Evolutionary conservation across 2,329 filamentous ascomycete genomes (phyloP).

Genomic region (Emergomyces pasteurianus): DNA sequence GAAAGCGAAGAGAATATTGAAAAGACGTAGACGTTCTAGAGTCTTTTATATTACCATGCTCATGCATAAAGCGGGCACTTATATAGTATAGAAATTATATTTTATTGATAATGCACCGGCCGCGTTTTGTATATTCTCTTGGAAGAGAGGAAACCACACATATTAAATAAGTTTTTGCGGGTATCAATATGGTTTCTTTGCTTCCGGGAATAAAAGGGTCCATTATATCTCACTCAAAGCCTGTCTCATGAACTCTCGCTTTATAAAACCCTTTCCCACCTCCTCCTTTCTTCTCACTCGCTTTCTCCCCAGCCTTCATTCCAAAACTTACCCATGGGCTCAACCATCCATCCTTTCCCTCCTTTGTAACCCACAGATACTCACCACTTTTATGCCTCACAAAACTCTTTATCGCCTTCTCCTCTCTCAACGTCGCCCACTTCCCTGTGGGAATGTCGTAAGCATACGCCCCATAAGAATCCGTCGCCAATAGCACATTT

Average conservation of each 20-base stretch:
- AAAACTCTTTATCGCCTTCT: constrained; percentile 10
- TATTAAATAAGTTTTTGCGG: neutral
- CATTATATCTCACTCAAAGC: constrained; percentile 4
- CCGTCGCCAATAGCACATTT: constrained; percentile 10
- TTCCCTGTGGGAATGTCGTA: constrained; percentile 9
- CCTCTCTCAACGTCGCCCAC: constrained; percentile 6
- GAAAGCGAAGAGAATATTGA: neutral
- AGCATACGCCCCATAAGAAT: constrained; percentile 10
- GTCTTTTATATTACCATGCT: neutral
- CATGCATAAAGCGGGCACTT: neutral
- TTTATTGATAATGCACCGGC: neutral
- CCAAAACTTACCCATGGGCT: constrained; percentile 13
- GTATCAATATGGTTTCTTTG: neutral
- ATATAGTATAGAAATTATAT: neutral
- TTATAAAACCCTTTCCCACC: constrained; percentile 12
- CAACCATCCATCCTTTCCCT: constrained; percentile 10
- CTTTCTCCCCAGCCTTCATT: neutral
- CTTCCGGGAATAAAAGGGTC: neutral
- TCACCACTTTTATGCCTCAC: constrained; percentile 10
- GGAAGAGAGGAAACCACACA: neutral
- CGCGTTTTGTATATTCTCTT: neutral
- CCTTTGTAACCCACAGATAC: constrained; percentile 10
- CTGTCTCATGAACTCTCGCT: constrained; percentile 10
- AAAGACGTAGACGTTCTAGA: neutral
- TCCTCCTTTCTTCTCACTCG: constrained; percentile 6